Base-by-base conservation (phyloP, 805 yeast species). In the Tetrapisispora arboricola region DNA sequence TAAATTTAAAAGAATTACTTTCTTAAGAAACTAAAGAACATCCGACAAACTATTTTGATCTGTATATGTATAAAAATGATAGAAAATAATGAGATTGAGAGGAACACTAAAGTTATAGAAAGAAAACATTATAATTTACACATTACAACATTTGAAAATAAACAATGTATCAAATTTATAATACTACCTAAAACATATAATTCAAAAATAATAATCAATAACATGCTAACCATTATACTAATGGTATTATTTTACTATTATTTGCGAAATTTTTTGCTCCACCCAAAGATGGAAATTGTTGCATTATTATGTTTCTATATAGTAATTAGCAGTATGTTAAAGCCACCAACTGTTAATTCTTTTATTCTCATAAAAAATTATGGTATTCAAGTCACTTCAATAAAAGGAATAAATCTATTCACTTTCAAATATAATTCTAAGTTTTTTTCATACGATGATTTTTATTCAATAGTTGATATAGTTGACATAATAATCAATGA, bases 401-500 rank as follows among this genome's bases (percentile, higher is more conserved):
- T 38, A 21, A 38, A 38, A 15, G 64, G 64, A 5, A 35, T 48
- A 4, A 44, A 50, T n/a, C 15, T 58, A 15, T 42, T 57, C 6
- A 59, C 64, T 3, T 32, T 30, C 2, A 6, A n/a, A 1, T 22
- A 46, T 32, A 55, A 56, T 33, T 17, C 39, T 3, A 29, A 32
- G 4, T 35, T 48, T 22, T 42, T 52, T 6, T 36, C 28, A 16
- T 36, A 41, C 18, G 36, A 39, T 13, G 44, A 61, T 21, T 80
- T 84, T 54, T 68, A 80, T 10, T 80, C 87, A 0, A 60, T 68
- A 29, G 72, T 70, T 35, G 65, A 66, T 34, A 68, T 84, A 39
- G 69, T 73, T 4, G 90, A 83, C 55, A 57, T 84, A 10, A 73
- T 81, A 0, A 77, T 84, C 20, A 82, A 82, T 54, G 94, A 84